Base-by-base conservation (phyloP, 805 yeast genomes). In the Ogataea kodamae region DNA sequence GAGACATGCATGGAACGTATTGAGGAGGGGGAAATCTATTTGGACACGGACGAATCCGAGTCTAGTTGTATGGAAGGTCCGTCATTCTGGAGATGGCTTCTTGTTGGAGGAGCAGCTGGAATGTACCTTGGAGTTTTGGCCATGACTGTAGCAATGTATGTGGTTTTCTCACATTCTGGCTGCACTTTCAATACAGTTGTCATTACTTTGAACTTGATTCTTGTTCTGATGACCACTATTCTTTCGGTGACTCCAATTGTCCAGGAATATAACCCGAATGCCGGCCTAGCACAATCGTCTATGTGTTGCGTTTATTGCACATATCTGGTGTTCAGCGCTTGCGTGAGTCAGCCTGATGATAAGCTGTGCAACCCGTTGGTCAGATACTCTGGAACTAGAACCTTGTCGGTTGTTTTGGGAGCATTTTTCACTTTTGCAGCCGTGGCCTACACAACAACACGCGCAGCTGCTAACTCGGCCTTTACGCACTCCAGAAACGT, bases 331-430 rank as follows among this genome's bases (percentile, higher is more conserved):
- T 75, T 92, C 67, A 79, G 92, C 40, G 98, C 97, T 0, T 94
- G 92, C 48, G 81, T 96, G 1, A 80, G 95, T 9, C 97, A 90
- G 59, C 99, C 98, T 0, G 98, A 92, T 61, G 97, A 90, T 63
- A 78, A 72, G 54, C 66, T 68, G 49, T 92, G 99, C 60, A 92
- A 92, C 56, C 98, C 99, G 9, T 67, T 92, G 42, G 78, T 90
- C 11, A 74, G 97, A 46, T 84, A 95, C 5, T 70, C 76, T 34
- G 95, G 96, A 4, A 88, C 98, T 1, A 74, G 97, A 50, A 87
- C 95, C 3, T 76, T 87, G 13, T 82, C 95, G 40, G 79, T 89
- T 35, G 74, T 92, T 1, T 54, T 92, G 33, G 97, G 97, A 11
- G 96, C 97, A 0, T 62, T 88, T 11, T 88, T 94, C 65, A 92